A percentile compares a stretch with the other conserved stretches of the same genome.
Conservation (phyloP, 2,329 filamentous ascomycete genomes). For the Alternaria atra region DNA sequence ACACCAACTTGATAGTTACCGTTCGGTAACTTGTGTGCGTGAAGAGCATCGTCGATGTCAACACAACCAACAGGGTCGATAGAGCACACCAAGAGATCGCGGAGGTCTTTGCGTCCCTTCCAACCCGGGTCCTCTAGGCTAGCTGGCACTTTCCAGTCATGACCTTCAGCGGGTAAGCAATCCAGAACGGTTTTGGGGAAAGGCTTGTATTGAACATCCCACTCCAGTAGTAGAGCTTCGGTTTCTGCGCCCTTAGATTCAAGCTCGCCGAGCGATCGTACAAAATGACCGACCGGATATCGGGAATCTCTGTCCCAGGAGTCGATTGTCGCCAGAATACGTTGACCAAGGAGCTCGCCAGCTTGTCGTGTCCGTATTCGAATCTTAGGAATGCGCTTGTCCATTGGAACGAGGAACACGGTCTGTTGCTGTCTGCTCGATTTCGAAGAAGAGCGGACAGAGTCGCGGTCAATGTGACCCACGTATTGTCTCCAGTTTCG, state of each 20-base stretch:
- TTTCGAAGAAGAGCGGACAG: conserved; percentile 75
- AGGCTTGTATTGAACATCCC: conserved; percentile 96
- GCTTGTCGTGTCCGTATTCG: conserved; percentile 90
- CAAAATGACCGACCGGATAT: conserved; percentile 92
- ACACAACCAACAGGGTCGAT: conserved; percentile 97
- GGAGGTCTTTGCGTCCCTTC: conserved; percentile 83
- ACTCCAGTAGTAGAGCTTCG: conserved; percentile 90
- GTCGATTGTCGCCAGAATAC: conserved; percentile 92
- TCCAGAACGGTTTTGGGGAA: conserved; percentile 96
- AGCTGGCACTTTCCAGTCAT: conserved; percentile 91
- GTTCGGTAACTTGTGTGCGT: conserved; percentile 84
- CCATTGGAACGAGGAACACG: conserved; percentile 96
- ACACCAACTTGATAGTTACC: conserved; percentile 97
- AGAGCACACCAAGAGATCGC: conserved; percentile 90
- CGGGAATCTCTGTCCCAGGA: conserved; percentile 93
- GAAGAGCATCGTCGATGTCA: conserved; percentile 97
- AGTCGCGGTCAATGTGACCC: conserved; percentile 89
- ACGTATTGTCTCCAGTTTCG: conserved; percentile 99
- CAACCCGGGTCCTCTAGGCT: conserved; percentile 84
- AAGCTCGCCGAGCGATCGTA: conserved; percentile 89
- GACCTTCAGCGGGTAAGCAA: conserved; percentile 88
- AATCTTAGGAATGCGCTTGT: conserved; percentile 97
- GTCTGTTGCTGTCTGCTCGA: conserved; percentile 87
- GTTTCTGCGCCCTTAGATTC: conserved; percentile 99
- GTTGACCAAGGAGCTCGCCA: conserved; percentile 86